Evolutionary conservation across 2,329 filamentous ascomycete species (phyloP).

Genomic region (Plenodomus tracheiphilus): DNA sequence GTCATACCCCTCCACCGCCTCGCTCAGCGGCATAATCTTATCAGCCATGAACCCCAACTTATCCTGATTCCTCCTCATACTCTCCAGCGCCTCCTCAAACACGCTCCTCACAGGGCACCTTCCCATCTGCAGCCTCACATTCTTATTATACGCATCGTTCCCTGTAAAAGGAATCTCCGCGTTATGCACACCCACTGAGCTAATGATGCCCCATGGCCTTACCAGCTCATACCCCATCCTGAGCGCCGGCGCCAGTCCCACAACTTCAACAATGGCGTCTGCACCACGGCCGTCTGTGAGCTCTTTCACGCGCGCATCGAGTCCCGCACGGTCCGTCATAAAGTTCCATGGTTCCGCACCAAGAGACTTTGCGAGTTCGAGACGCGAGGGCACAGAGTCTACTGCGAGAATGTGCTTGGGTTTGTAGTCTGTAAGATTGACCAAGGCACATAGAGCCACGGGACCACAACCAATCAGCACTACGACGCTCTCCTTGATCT

Average conservation of each 20-base stretch:
- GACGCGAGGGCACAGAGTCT: slow-evolving; percentile 73
- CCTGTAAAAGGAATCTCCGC: slow-evolving; percentile 54
- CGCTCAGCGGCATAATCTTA: slow-evolving; percentile 55
- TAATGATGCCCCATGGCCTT: slow-evolving; percentile 54
- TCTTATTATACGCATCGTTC: slow-evolving; percentile 55
- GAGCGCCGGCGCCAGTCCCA: slow-evolving; percentile 53
- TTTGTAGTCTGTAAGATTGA: slow-evolving; percentile 74
- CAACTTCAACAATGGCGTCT: slow-evolving; percentile 72
- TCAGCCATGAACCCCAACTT: slow-evolving; percentile 58
- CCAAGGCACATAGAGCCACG: slow-evolving; percentile 79
- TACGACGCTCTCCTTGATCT: slow-evolving; percentile 68
- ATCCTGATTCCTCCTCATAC: slow-evolving; percentile 53
- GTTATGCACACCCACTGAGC: slow-evolving; percentile 55
- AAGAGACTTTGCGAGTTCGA: slow-evolving; percentile 71
- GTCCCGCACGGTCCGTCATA: slow-evolving; percentile 63
- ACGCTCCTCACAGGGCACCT: slow-evolving; percentile 56
- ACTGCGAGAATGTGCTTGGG: slow-evolving; percentile 78
- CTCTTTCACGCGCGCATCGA: slow-evolving; percentile 71
- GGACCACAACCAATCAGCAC: slow-evolving; percentile 82
- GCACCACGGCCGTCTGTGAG: slow-evolving; percentile 80
- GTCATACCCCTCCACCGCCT: slow-evolving; percentile 57
- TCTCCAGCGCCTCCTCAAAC: slow-evolving; percentile 52
- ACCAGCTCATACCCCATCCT: slow-evolving; percentile 54
- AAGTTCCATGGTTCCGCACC: slow-evolving; percentile 87
- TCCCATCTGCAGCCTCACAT: slow-evolving; percentile 55